Base-by-base conservation (phyloP, 768 basidiomycete species). In the Leccinum barrowsii region DNA sequence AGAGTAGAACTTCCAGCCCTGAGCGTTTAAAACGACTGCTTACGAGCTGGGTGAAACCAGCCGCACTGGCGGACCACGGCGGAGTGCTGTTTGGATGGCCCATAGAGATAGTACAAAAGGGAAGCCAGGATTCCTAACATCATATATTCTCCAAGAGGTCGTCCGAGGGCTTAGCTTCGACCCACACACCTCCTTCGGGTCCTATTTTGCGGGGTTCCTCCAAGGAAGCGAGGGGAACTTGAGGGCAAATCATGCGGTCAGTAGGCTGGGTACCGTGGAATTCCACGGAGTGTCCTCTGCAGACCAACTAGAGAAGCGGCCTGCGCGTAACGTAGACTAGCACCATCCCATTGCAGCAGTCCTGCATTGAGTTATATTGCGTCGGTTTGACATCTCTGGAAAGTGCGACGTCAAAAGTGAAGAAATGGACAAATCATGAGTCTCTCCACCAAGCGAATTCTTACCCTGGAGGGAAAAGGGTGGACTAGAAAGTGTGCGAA, bases 201-300 rank as follows among this genome's bases (percentile, higher is more conserved):
- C 51, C 48, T 68, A 67, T 69, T 63, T 66, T 54, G 61, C 63
- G 50, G 42, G 24, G 21, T 62, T 65, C 42, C 32, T 48, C 58
- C 61, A 64, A 13, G 55, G 63, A 66, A 65, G 61, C 58, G 60
- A 60, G 62, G 61, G 42, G 17, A 59, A 52, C 19, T n/a, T n/a
- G 40, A 46, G 57, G 22, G 59, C 51, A 58, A 55, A 60, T 61
- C 52, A 54, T 63, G 60, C 58, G 58, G 49, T 49, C 56, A 57
- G 54, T 28, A 50, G 55, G 35, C 32, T 42, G n/a, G 42, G 21
- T 22, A 30, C 51, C 55, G 55, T 59, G 59, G 59, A 63, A 61
- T 47, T 68, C 69, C 70, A 70, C 64, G 70, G 63, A 52, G 53
- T 55, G 30, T 2, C 50, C 46, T 48, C 44, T 55, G 57, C 21